Conservation (phyloP, 2,329 filamentous ascomycete genomes). For the Xylaria sp. region DNA sequence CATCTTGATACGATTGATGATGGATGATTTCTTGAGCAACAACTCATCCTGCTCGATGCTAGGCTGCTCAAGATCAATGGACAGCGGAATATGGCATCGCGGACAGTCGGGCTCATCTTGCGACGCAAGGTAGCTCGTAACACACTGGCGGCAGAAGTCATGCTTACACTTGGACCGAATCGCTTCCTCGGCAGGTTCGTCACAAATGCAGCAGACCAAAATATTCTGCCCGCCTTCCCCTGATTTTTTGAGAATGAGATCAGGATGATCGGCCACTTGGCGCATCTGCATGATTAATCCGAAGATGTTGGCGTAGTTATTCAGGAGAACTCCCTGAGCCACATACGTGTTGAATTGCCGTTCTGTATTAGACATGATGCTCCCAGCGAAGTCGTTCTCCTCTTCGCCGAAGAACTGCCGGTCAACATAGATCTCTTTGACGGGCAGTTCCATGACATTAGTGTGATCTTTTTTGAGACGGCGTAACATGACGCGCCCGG, state of each 20-base stretch:
- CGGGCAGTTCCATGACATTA: constrained; percentile 93
- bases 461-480: constrained; percentile 94
- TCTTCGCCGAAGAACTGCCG: constrained; percentile 97
- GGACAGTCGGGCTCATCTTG: constrained; percentile 85
- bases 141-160: constrained; percentile 87
- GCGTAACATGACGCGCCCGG: constrained; percentile 93
- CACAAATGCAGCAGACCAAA: constrained; percentile 92
- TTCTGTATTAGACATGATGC: constrained; percentile 91
- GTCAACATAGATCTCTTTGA: constrained; percentile 91
- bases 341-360: constrained; percentile 97
- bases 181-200: constrained; percentile 94
- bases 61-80: constrained; percentile 93
- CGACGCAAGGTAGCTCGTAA: constrained; percentile 81
- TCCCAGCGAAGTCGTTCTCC: constrained; percentile 93
- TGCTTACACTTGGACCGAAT: constrained; percentile 93
- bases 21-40: constrained; percentile 90
- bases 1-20: constrained; percentile 99
- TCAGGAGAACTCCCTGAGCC: constrained; percentile 89
- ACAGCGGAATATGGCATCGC: constrained; percentile 87
- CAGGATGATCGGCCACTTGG: constrained; percentile 95
- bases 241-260: constrained; percentile 90
- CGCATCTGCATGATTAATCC: constrained; percentile 99
- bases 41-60: constrained; percentile 93
- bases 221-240: constrained; percentile 88
- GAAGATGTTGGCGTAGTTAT: constrained; percentile 99